Percentiles rank a stretch among this genome's conserved stretches.
Conservation (phyloP, 768 basidiomycete species). For the Trametes cubensis region DNA sequence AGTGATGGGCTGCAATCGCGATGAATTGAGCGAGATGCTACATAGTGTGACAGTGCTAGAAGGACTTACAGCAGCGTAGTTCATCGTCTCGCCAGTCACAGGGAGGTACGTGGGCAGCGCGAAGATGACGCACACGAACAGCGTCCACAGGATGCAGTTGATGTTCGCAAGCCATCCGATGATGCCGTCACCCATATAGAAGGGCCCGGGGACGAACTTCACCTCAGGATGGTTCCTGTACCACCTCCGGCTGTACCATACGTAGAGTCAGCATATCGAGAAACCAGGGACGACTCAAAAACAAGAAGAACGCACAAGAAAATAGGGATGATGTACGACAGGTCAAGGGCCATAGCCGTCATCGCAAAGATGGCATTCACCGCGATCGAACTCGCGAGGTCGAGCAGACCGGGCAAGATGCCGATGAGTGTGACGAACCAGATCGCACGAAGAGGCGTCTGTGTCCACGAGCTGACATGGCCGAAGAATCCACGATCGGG, state of each 20-base stretch:
- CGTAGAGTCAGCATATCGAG: no score
- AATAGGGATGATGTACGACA: slow-evolving; percentile 84
- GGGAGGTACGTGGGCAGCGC: slow-evolving; percentile 71
- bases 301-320: slow-evolving; percentile 44
- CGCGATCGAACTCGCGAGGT: slow-evolving; percentile 75
- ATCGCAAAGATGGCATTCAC: slow-evolving; percentile 83
- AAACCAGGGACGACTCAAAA: no score
- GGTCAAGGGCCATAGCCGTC: slow-evolving; percentile 75
- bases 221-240: slow-evolving; percentile 79
- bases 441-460: slow-evolving; percentile 78
- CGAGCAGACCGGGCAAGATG: slow-evolving; percentile 72
- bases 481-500: slow-evolving; percentile 83
- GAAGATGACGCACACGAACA: slow-evolving; percentile 72
- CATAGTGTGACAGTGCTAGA: no score
- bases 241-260: slow-evolving; percentile 51
- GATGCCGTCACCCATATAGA: slow-evolving; percentile 76
- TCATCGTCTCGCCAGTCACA: slow-evolving; percentile 74
- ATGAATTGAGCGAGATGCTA: neutral
- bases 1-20: slow-evolving; percentile 35
- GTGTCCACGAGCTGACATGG: slow-evolving; percentile 59
- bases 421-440: slow-evolving; percentile 70
- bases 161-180: slow-evolving; percentile 64
- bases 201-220: slow-evolving; percentile 82
- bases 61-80: slow-evolving; percentile 69
- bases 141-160: slow-evolving; percentile 69